These are phyloP conservation scores for Diplodia mutila DNA, from an alignment of 2,329 filamentous ascomycete species.

Conservation along the genomic window DNA sequence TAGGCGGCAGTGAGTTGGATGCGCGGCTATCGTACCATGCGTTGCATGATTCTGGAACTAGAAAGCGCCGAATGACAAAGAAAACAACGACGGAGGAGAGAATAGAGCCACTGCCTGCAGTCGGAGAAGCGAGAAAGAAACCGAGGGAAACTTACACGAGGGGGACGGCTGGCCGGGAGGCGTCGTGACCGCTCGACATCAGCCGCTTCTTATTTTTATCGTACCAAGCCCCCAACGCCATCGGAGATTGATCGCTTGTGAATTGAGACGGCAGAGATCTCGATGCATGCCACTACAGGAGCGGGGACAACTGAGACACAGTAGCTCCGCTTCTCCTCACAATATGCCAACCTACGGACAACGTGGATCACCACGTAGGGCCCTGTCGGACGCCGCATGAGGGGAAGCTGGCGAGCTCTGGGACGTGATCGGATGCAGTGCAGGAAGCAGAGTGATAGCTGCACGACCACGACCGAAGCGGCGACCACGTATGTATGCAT, in stretches of 20 bases:
- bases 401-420: neutral
- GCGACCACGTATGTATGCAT: slow-evolving; percentile 1
- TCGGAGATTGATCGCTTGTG: neutral
- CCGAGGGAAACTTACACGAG: neutral
- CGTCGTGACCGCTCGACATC: slow-evolving; percentile 6
- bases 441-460: neutral
- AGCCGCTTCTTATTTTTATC: slow-evolving; percentile 21
- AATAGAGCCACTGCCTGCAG: neutral
- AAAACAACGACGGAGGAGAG: neutral
- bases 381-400: slow-evolving; percentile 7
- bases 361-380: slow-evolving; percentile 8
- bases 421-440: slow-evolving; percentile 19
- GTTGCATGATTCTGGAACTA: neutral
- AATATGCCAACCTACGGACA: neutral
- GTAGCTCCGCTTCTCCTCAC: slow-evolving; percentile 10
- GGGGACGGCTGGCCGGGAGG: slow-evolving; percentile 6
- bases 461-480: neutral
- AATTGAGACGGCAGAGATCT: slow-evolving; percentile 10
- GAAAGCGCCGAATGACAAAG: neutral
- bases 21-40: neutral
- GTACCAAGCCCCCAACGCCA: neutral
- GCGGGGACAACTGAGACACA: neutral
- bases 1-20: neutral
- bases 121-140: neutral
- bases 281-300: slow-evolving; percentile 7